These are phyloP conservation scores for Colletotrichum cereale DNA, from an alignment of 2,329 filamentous ascomycete species.

Conservation along the genomic window DNA sequence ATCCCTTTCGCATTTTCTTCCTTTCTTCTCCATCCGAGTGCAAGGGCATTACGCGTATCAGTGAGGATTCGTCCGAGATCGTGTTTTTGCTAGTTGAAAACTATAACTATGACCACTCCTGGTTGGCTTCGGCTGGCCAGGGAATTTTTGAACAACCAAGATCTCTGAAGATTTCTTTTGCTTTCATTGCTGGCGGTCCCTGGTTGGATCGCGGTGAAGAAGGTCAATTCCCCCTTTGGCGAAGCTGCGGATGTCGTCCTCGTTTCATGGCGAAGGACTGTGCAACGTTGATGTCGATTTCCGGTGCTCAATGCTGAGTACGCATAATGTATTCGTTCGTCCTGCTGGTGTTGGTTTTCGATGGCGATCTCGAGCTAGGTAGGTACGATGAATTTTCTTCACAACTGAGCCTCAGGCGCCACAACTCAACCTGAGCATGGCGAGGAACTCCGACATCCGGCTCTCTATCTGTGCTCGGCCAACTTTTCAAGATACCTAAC, in stretches of 20 bases:
- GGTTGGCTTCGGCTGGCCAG: constrained; percentile 75
- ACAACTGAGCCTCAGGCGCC: not conserved
- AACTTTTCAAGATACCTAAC: not conserved
- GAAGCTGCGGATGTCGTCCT: not conserved
- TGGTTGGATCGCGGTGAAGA: constrained; percentile 59
- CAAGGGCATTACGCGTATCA: constrained; percentile 85
- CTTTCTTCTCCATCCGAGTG: constrained; percentile 70
- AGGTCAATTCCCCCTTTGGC: constrained; percentile 49
- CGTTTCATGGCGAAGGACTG: not conserved
- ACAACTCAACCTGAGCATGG: not conserved
- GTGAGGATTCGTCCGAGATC: constrained; percentile 90
- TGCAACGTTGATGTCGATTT: no score
- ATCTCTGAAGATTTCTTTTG: constrained; percentile 46
- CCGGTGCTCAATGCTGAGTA: not conserved
- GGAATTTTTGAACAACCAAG: constrained; percentile 80
- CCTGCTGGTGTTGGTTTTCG: no score
- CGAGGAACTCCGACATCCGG: not conserved
- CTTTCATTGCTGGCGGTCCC: constrained; percentile 66
- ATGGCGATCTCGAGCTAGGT: no score
- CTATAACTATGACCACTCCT: constrained; percentile 83
- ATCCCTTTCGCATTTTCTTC: constrained; percentile 44
- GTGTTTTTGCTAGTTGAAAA: constrained; percentile 94
- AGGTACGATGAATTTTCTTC: no score
- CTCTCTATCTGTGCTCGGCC: not conserved
- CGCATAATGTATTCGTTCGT: not conserved